Percentiles rank a stretch among this genome's conserved stretches.
phyloP scores from a whole-genome alignment of 1,284 basidiomycete genomes.

The Sanghuangporus sanghuang region DNA sequence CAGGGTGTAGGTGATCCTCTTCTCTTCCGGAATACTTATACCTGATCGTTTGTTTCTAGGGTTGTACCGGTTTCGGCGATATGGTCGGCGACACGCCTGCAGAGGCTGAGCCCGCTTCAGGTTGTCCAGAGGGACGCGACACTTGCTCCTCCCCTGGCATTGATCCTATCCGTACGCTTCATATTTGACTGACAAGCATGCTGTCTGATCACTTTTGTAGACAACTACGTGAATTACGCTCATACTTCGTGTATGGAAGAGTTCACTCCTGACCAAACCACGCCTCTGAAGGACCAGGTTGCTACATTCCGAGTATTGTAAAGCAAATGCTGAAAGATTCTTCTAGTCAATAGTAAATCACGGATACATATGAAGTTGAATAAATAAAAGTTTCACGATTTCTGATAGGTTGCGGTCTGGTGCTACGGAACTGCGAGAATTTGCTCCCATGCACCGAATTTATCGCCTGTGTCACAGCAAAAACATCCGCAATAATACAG shows the following conservation, averaged over 20 bases:
- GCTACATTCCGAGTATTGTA: neutral
- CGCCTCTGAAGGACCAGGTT: neutral
- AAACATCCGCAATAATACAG: too few species aligned
- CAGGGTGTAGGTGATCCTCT: conserved; percentile 21
- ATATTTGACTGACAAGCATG: neutral
- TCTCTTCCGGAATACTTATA: too few species aligned
- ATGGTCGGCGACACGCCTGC: conserved; percentile 45
- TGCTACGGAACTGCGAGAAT: too few species aligned
- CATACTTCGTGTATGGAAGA: conserved; percentile 42
- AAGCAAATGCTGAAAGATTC: neutral
- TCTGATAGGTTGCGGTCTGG: too few species aligned
- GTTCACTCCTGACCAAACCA: conserved; percentile 34
- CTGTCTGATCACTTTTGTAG: neutral
- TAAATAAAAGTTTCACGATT: too few species aligned
- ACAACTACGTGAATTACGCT: conserved; percentile 42
- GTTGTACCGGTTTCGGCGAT: conserved; percentile 36
- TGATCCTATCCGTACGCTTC: conserved; percentile 34
- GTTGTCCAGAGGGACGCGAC: conserved; percentile 42
- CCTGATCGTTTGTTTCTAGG: conserved; percentile 18
- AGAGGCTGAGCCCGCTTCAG: conserved; percentile 38
- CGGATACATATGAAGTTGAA: too few species aligned
- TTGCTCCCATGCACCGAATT: too few species aligned
- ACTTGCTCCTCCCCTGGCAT: conserved; percentile 39
- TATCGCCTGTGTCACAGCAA: too few species aligned
- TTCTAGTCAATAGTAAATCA: neutral